Conservation (phyloP, 2,329 filamentous ascomycete species). For the Fusarium continuum region DNA sequence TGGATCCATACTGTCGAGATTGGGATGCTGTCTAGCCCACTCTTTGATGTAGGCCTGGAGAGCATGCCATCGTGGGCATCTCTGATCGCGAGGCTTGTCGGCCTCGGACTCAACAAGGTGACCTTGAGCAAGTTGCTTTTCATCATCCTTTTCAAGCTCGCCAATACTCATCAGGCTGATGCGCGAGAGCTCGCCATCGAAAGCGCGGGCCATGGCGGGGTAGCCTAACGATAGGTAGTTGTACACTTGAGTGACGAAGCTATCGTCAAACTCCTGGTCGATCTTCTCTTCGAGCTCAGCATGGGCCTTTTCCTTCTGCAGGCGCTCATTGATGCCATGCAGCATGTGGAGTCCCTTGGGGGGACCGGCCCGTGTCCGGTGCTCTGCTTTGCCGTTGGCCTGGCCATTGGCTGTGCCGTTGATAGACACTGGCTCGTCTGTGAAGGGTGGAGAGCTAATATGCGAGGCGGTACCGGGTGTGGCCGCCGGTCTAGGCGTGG, state of each 20-base stretch:
- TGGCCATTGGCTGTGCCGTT: slow-evolving; percentile 37
- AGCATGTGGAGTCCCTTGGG: slow-evolving; percentile 60
- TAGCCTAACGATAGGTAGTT: slow-evolving; percentile 96
- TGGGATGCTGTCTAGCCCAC: slow-evolving; percentile 89
- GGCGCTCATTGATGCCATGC: slow-evolving; percentile 60
- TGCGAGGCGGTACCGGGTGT: slow-evolving; percentile 53
- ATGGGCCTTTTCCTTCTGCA: slow-evolving; percentile 59
- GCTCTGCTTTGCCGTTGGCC: slow-evolving; percentile 35
- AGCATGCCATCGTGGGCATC: slow-evolving; percentile 81
- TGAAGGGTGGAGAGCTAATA: slow-evolving; percentile 51
- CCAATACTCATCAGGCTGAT: slow-evolving; percentile 76
- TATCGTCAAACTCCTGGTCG: slow-evolving; percentile 77
- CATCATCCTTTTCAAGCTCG: slow-evolving; percentile 78
- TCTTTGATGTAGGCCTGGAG: slow-evolving; percentile 84
- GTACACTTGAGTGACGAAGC: slow-evolving; percentile 93
- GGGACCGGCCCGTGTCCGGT: slow-evolving; percentile 44
- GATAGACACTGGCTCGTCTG: slow-evolving; percentile 52
- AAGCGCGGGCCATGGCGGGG: slow-evolving; percentile 82
- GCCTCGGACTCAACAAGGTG: slow-evolving; percentile 72
- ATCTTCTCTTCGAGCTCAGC: slow-evolving; percentile 64
- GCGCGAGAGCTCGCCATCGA: slow-evolving; percentile 84
- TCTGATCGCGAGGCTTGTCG: slow-evolving; percentile 57
- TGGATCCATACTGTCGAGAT: slow-evolving; percentile 68
- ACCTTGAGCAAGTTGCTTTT: slow-evolving; percentile 68
- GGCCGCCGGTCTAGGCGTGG: slow-evolving; percentile 57